Percentiles rank a stretch among this genome's conserved stretches.
These are phyloP conservation scores for Sordariomycetes sp. DNA, from an alignment of 2,329 filamentous ascomycete species.

Conservation along the genomic window DNA sequence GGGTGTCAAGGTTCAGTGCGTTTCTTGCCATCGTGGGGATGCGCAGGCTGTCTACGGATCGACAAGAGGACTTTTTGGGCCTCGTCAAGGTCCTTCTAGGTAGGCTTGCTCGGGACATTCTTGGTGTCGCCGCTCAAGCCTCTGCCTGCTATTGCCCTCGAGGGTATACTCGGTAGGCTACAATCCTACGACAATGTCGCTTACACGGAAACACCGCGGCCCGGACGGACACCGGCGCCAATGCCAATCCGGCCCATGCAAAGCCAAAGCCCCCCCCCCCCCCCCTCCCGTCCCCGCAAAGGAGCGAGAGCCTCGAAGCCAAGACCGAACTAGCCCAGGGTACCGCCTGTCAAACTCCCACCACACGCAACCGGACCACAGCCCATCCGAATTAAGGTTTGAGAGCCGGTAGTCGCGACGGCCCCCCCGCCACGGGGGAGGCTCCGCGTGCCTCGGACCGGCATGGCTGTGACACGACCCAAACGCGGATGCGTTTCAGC, in stretches of 20 bases:
- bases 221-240: not conserved
- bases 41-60: not conserved
- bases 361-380: not conserved
- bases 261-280: too few relatives aligned
- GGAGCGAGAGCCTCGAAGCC: not conserved
- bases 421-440: not conserved
- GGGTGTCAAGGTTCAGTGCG: not conserved
- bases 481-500: constrained; percentile 1
- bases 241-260: not conserved
- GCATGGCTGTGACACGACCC: not conserved
- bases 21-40: not conserved
- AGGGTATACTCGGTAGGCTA: too few relatives aligned
- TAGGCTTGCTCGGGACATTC: not conserved
- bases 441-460: not conserved
- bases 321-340: not conserved
- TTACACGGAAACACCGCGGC: not conserved
- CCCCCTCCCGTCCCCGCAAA: not conserved
- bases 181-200: too few relatives aligned
- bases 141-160: not conserved
- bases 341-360: not conserved
- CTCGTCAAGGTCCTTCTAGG: not conserved
- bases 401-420: not conserved
- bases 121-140: not conserved
- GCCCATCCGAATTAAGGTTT: constrained; percentile 1
- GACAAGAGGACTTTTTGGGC: not conserved